Conservation (phyloP, 1,139 yeast genomes). For the Debaryomyces sp. region DNA sequence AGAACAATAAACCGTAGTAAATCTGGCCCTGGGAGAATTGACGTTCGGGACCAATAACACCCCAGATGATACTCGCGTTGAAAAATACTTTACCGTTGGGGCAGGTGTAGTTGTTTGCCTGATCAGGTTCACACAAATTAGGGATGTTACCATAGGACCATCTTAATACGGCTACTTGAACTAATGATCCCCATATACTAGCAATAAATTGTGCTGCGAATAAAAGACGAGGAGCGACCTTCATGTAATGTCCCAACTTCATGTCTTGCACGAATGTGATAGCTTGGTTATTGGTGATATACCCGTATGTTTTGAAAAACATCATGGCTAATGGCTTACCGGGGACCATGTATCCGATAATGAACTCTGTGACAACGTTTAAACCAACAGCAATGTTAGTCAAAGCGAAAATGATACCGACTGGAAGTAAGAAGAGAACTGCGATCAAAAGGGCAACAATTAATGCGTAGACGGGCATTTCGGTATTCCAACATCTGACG, state of each 20-base stretch:
- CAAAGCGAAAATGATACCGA: slow-evolving; percentile 49
- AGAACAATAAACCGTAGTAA: slow-evolving; percentile 51
- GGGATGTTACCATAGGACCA: slow-evolving; percentile 1
- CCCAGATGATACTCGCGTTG: slow-evolving; percentile 63
- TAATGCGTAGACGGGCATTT: slow-evolving; percentile 56
- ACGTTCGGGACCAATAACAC: slow-evolving; percentile 61
- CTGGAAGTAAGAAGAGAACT: slow-evolving; percentile 55
- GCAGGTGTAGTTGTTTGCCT: slow-evolving; percentile 46
- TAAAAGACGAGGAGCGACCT: slow-evolving; percentile 59
- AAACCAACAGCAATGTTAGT: slow-evolving; percentile 57
- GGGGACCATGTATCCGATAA: slow-evolving; percentile 64
- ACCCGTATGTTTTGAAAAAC: slow-evolving; percentile 64
- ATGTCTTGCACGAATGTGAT: slow-evolving; percentile 28
- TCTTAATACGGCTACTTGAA: slow-evolving; percentile 5
- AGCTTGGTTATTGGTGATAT: slow-evolving; percentile 56
- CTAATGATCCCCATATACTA: slow-evolving; percentile 21
- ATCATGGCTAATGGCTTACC: slow-evolving; percentile 64
- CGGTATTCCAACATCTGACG: slow-evolving; percentile 46
- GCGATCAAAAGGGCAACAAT: slow-evolving; percentile 57
- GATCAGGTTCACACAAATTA: slow-evolving; percentile 46
- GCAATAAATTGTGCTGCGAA: slow-evolving; percentile 59
- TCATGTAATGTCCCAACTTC: slow-evolving; percentile 63
- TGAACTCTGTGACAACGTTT: slow-evolving; percentile 61
- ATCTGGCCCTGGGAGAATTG: slow-evolving; percentile 40
- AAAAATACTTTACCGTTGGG: slow-evolving; percentile 50